These are phyloP conservation scores for Vaccinium darrowii DNA, from an alignment of 148 eudicot species.

Conservation along the genomic window DNA sequence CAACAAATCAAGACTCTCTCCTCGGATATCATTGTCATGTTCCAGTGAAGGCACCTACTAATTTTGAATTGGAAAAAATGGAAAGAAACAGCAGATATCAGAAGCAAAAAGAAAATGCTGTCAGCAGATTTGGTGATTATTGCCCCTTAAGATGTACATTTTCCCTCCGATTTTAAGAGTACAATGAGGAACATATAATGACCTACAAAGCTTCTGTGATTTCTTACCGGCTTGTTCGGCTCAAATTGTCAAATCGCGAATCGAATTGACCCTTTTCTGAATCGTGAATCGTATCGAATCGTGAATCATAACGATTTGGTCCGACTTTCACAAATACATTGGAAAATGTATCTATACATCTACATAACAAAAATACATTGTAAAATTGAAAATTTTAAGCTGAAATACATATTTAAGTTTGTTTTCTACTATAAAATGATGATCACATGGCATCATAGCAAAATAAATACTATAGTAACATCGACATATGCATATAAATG, in stretches of 20 bases:
- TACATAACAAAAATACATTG: no score
- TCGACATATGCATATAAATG: no score
- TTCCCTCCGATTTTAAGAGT: background rate
- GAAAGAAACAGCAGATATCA: background rate
- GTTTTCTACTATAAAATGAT: no score
- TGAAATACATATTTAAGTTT: no score
- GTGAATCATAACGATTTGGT: no score
- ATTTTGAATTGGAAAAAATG: background rate
- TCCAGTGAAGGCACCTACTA: slow-evolving; percentile 45
- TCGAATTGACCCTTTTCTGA: no score
- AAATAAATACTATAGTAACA: no score
- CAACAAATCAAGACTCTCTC: slow-evolving; percentile 45
- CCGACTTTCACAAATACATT: no score
- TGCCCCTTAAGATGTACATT: background rate
- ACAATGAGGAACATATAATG: background rate
- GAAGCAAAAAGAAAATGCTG: background rate
- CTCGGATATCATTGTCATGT: slow-evolving; percentile 37
- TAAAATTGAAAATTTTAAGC: no score
- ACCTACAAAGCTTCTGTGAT: background rate
- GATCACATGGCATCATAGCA: no score
- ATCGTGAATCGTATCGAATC: no score
- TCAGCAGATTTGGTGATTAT: background rate
- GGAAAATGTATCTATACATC: no score
- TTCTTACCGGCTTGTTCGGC: background rate
- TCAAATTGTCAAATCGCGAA: background rate